Percentiles rank a stretch among this genome's conserved stretches.
Evolutionary conservation across 257 asterid species (phyloP).

Genomic region (Ilex aquifolium): DNA sequence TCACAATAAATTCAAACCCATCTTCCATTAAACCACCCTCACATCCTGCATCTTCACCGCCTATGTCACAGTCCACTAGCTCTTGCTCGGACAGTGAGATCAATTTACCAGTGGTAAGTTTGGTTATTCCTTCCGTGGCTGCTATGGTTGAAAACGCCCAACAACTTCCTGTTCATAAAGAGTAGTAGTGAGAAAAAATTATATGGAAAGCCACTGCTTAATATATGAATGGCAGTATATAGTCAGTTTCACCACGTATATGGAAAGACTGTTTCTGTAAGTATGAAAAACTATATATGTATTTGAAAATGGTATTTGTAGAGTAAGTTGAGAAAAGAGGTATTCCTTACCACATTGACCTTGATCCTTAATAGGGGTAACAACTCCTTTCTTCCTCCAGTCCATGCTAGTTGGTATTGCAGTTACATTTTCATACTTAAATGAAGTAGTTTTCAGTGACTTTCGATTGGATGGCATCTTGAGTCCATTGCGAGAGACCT

Average conservation of each 20-base stretch:
- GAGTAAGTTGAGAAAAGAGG: background rate
- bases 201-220: no score
- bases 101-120: background rate
- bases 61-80: background rate
- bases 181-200: background rate
- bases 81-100: background rate
- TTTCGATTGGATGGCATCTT: background rate
- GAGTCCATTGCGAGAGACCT: background rate
- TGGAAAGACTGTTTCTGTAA: no score
- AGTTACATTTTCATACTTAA: conserved; percentile 24
- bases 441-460: conserved; percentile 13
- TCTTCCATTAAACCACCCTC: background rate
- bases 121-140: background rate
- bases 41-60: background rate
- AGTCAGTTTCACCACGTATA: no score
- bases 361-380: conserved; percentile 23
- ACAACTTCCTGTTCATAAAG: background rate
- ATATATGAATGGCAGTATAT: no score
- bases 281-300: no score
- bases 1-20: background rate
- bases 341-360: conserved; percentile 20
- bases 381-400: conserved; percentile 41
- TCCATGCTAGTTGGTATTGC: conserved; percentile 26
- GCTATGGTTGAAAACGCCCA: background rate
- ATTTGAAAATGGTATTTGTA: background rate